phyloP scores from a whole-genome alignment of 257 asterid species.

The Lithospermum erythrorhizon region DNA sequence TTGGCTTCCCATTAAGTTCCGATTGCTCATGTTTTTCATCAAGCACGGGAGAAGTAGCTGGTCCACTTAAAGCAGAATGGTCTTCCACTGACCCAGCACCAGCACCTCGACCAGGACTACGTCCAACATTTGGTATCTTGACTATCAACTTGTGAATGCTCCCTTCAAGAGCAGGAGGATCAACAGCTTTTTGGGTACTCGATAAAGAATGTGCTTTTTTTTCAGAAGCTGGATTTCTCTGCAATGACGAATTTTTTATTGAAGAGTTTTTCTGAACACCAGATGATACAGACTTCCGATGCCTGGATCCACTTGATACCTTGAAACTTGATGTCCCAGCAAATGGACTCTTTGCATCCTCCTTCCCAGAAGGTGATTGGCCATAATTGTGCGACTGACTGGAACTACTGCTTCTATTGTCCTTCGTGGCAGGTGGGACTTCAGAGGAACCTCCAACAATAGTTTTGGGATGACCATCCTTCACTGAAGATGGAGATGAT shows the following conservation, averaged over 20 bases:
- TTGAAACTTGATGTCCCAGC: slow-evolving; percentile 23
- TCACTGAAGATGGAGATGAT: slow-evolving; percentile 27
- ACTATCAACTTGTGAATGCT: slow-evolving; percentile 32
- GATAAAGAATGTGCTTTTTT: slow-evolving; percentile 24
- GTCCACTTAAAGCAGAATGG: slow-evolving; percentile 22
- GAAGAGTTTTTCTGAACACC: slow-evolving; percentile 31
- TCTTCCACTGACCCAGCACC: slow-evolving; percentile 33
- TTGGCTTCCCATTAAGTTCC: slow-evolving; percentile 31
- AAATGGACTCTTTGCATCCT: slow-evolving; percentile 30
- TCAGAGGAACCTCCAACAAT: slow-evolving; percentile 23
- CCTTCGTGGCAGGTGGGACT: slow-evolving; percentile 23
- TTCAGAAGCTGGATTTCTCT: slow-evolving; percentile 23
- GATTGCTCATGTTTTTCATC: slow-evolving; percentile 26
- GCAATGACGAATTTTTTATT: slow-evolving; percentile 20
- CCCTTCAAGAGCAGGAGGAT: slow-evolving; percentile 19
- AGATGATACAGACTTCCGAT: slow-evolving; percentile 13
- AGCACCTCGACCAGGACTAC: slow-evolving; percentile 30
- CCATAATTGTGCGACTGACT: slow-evolving; percentile 32
- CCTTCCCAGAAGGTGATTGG: slow-evolving; percentile 25
- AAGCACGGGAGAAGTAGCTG: slow-evolving; percentile 34
- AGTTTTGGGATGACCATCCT: slow-evolving; percentile 30
- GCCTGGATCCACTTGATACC: slow-evolving; percentile 22
- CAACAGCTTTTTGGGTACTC: slow-evolving; percentile 17
- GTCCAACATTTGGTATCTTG: slow-evolving; percentile 29
- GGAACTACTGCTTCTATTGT: slow-evolving; percentile 37